Percentiles rank a stretch among this genome's conserved stretches.
Conservation (phyloP, 495 filamentous ascomycete species). For the Collariella sp. region DNA sequence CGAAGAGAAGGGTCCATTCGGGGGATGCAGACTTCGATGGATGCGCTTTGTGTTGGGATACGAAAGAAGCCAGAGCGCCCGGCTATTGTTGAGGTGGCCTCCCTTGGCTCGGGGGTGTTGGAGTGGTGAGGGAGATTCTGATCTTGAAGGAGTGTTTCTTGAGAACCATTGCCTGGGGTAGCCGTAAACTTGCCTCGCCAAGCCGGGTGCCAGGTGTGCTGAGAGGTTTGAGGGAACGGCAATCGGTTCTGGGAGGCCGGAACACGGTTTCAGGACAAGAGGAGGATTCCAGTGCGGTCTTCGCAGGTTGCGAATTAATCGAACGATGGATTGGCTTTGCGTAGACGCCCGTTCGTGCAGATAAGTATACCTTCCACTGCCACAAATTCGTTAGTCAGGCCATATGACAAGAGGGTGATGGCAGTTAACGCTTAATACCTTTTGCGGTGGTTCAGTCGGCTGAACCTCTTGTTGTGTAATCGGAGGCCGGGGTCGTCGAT, state of each 20-base stretch:
- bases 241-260: too few relatives aligned
- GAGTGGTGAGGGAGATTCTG: not conserved
- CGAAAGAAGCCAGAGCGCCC: not conserved
- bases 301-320: not conserved
- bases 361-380: not conserved
- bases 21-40: not conserved
- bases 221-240: too few relatives aligned
- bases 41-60: not conserved
- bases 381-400: not conserved
- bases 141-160: not conserved
- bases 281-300: too few relatives aligned
- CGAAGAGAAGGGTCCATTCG: not conserved
- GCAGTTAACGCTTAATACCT: not conserved
- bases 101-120: not conserved
- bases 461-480: too few relatives aligned
- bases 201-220: too few relatives aligned
- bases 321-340: not conserved
- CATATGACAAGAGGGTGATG: not conserved
- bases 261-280: too few relatives aligned
- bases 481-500: too few relatives aligned
- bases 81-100: not conserved
- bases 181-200: too few relatives aligned
- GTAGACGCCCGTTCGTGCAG: not conserved
- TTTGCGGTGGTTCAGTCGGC: too few relatives aligned
- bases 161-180: too few relatives aligned